phyloP scores from a whole-genome alignment of 2,329 filamentous ascomycete genomes.

The Dothidotthia symphoricarpi region DNA sequence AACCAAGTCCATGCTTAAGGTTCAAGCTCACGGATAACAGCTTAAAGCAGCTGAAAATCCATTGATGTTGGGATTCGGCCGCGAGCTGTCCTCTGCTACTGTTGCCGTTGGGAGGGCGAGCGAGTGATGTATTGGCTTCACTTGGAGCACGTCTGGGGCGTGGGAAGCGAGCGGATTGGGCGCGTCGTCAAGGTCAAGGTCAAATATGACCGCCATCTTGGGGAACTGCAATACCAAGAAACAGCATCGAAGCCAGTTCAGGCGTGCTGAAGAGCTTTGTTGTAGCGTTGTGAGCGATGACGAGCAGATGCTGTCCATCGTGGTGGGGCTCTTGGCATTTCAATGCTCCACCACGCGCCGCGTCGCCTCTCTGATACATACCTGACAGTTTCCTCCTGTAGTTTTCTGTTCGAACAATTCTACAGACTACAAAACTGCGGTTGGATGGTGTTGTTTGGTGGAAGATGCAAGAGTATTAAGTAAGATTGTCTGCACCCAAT shows the following conservation, averaged over 20 bases:
- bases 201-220: constrained; percentile 47
- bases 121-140: constrained; percentile 33
- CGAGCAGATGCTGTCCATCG: constrained; percentile 5
- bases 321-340: no score
- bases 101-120: constrained; percentile 13
- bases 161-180: constrained; percentile 21
- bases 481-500: no score
- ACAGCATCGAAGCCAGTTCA: constrained; percentile 32
- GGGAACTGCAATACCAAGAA: constrained; percentile 8
- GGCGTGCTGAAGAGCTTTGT: constrained; percentile 4
- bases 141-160: constrained; percentile 19
- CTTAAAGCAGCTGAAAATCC: constrained; percentile 61
- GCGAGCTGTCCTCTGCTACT: constrained; percentile 24
- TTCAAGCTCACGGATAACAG: constrained; percentile 64
- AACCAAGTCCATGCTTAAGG: constrained; percentile 33
- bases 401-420: no score
- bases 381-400: no score
- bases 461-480: no score
- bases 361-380: no score
- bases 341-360: no score
- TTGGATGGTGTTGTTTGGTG: no score
- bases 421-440: no score
- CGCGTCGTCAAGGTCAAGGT: constrained; percentile 46
- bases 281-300: constrained; percentile 16
- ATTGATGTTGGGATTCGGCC: constrained; percentile 55